phyloP scores from a whole-genome alignment of 306 rosid genomes.

The Inga leiocalycina region DNA sequence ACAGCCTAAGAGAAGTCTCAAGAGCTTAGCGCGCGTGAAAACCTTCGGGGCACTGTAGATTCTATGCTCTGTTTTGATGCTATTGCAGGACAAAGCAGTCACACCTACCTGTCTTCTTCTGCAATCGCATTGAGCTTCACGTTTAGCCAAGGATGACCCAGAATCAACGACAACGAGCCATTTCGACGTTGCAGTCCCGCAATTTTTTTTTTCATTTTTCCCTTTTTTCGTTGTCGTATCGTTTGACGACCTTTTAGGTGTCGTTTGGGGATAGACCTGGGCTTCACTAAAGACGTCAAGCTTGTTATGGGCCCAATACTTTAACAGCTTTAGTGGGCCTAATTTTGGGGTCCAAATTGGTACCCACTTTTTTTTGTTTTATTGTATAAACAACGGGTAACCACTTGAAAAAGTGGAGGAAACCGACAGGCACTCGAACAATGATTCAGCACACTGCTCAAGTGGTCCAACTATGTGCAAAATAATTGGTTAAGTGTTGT shows the following conservation, averaged over 20 bases:
- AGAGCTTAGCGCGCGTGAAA: constrained; percentile 39
- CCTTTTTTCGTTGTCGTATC: not conserved
- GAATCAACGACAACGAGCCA: constrained; percentile 4
- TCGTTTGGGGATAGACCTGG: constrained; percentile 4
- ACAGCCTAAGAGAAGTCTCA: constrained; percentile 39
- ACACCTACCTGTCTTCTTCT: constrained; percentile 48
- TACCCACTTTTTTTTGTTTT: not conserved
- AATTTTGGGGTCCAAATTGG: not conserved
- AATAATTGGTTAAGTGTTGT: constrained; percentile 11
- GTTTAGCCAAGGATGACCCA: not conserved
- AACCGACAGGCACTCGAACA: not conserved
- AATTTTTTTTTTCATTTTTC: not conserved
- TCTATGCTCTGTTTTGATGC: constrained; percentile 18
- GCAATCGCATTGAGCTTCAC: constrained; percentile 31
- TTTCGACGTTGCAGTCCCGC: not conserved
- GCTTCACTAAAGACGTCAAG: not conserved
- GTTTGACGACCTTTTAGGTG: not conserved
- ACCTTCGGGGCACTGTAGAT: not conserved
- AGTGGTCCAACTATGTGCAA: constrained; percentile 40
- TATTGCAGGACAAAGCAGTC: not conserved
- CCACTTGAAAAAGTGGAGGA: not conserved
- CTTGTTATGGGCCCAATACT: not conserved
- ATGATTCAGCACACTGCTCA: constrained; percentile 19
- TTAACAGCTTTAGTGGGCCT: not conserved
- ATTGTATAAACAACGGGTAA: not conserved